Percentiles rank a stretch among this genome's conserved stretches.
These are phyloP conservation scores for Botrytis cinerea DNA, from an alignment of 2,329 filamentous ascomycete genomes.

Conservation along the genomic window DNA sequence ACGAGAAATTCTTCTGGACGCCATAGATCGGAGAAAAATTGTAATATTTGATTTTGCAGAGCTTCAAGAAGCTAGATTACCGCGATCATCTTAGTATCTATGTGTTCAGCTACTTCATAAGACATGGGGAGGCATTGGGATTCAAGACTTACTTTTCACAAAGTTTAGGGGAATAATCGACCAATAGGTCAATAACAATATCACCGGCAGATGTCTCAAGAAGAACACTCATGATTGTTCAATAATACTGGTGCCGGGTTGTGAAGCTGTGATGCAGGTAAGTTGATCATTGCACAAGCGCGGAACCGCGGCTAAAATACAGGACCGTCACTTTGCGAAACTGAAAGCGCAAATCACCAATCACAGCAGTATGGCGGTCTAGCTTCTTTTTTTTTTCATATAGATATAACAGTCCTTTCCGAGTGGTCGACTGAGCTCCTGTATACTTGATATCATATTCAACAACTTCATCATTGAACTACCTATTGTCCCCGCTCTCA, in stretches of 20 bases:
- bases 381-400: not conserved
- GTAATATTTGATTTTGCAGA: conserved; percentile 99
- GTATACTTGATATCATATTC: not conserved
- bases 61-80: conserved; percentile 81
- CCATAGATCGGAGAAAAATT: conserved; percentile 93
- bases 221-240: conserved; percentile 76
- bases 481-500: not conserved
- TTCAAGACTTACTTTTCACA: conserved; percentile 83
- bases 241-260: not conserved
- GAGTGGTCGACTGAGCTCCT: not conserved
- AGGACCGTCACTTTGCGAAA: conserved; percentile 10
- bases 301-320: conserved; percentile 16
- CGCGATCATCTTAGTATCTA: conserved; percentile 52
- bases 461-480: not conserved
- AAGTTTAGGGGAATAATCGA: conserved; percentile 84
- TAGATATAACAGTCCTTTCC: not conserved
- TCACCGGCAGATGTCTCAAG: conserved; percentile 92
- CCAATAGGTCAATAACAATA: conserved; percentile 89
- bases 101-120: conserved; percentile 52
- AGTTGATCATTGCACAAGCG: conserved; percentile 18
- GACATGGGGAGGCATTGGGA: conserved; percentile 22
- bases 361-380: conserved; percentile 1
- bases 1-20: conserved; percentile 92
- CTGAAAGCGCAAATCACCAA: conserved; percentile 5
- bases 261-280: conserved; percentile 17